phyloP scores from a whole-genome alignment of 768 basidiomycete species.

The Kondoa malvinella region DNA sequence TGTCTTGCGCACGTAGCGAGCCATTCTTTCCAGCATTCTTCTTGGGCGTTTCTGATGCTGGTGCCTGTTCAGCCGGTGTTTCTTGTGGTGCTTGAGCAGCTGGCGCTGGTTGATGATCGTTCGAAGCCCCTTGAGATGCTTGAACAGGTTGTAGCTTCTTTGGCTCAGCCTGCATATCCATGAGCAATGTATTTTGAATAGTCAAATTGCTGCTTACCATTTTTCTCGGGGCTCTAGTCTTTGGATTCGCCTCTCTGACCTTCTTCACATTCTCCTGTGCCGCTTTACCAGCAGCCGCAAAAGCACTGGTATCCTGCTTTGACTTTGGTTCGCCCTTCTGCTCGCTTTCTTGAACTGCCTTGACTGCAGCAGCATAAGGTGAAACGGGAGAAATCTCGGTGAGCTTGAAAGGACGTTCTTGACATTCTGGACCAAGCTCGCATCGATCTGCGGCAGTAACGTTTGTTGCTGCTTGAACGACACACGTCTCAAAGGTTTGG shows the following conservation, averaged over 20 bases:
- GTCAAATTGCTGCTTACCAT: not conserved
- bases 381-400: not conserved
- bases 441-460: not conserved
- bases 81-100: too few relatives aligned
- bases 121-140: too few relatives aligned
- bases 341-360: not conserved
- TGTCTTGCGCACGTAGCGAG: too few relatives aligned
- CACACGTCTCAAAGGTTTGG: not conserved
- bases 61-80: too few relatives aligned
- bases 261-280: not conserved
- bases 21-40: too few relatives aligned
- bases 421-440: not conserved
- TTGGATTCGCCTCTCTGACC: not conserved
- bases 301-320: not conserved
- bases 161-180: not conserved
- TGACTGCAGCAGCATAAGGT: conserved; percentile 2
- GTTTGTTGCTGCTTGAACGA: not conserved
- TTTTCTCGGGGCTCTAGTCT: not conserved
- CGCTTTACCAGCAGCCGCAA: not conserved
- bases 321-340: not conserved
- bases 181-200: too few relatives aligned
- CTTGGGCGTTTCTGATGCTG: too few relatives aligned
- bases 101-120: too few relatives aligned
- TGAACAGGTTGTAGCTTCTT: not conserved
- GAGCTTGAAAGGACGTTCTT: not conserved